Evolutionary conservation across 2,329 filamentous ascomycete species (phyloP).

Genomic region (Sordariomycetes sp.): DNA sequence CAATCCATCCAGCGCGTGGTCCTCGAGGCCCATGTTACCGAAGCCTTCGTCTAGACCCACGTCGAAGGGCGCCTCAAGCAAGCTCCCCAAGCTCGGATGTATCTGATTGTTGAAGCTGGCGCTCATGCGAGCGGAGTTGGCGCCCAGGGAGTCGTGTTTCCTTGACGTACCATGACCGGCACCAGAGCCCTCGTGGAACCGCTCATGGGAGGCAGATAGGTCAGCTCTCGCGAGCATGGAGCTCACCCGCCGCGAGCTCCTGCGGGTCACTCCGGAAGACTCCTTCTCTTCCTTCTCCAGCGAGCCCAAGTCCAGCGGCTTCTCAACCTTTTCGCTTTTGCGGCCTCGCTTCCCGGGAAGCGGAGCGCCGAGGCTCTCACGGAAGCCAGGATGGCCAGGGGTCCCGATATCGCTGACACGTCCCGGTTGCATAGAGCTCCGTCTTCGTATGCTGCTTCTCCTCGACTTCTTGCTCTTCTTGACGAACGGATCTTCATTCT

Average conservation of each 20-base stretch:
- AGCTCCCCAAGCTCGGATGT: conserved; percentile 48
- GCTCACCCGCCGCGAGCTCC: conserved; percentile 72
- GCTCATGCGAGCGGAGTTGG: conserved; percentile 27
- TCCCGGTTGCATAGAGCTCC: conserved; percentile 58
- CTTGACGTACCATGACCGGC: conserved; percentile 35
- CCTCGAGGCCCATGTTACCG: conserved; percentile 62
- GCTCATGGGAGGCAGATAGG: conserved; percentile 75
- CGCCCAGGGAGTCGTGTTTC: conserved; percentile 61
- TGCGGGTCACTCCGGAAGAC: conserved; percentile 39
- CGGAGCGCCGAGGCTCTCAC: conserved; percentile 67
- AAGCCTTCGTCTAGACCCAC: conserved; percentile 63
- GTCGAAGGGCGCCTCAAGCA: conserved; percentile 61
- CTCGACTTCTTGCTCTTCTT: conserved; percentile 34
- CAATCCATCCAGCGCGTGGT: conserved; percentile 62
- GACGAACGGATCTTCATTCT: conserved; percentile 51
- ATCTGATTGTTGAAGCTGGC: conserved; percentile 34
- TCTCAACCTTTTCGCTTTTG: conserved; percentile 42
- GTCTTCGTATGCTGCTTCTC: conserved; percentile 38
- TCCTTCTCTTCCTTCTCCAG: conserved; percentile 59
- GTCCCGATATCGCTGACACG: conserved; percentile 69
- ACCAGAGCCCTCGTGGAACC: conserved; percentile 59
- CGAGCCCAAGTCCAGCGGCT: conserved; percentile 53
- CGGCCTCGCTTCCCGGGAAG: conserved; percentile 43
- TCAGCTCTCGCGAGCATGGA: conserved; percentile 84
- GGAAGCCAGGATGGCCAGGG: conserved; percentile 58